These are phyloP conservation scores for Didymella glomerata DNA, from an alignment of 2,329 filamentous ascomycete genomes.

Conservation along the genomic window DNA sequence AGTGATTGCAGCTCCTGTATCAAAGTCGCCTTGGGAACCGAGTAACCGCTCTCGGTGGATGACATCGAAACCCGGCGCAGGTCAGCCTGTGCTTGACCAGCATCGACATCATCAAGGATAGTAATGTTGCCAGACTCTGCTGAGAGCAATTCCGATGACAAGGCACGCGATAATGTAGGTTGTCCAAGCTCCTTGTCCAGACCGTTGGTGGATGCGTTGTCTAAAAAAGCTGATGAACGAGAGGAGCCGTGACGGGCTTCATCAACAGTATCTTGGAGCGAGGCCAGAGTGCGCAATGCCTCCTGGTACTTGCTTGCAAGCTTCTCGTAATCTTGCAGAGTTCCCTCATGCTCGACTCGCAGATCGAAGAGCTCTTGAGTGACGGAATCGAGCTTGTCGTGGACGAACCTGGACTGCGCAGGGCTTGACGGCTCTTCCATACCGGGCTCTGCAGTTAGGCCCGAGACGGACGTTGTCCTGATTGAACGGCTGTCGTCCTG, in stretches of 20 bases:
- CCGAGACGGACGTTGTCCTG: conserved; percentile 26
- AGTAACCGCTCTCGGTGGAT: conserved; percentile 29
- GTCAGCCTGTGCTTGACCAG: conserved; percentile 69
- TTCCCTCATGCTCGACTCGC: conserved; percentile 87
- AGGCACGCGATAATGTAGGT: conserved; percentile 83
- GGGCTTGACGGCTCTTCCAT: conserved; percentile 68
- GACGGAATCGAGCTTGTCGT: conserved; percentile 90
- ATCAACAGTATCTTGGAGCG: conserved; percentile 85
- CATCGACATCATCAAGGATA: conserved; percentile 56
- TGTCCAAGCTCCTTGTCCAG: conserved; percentile 70
- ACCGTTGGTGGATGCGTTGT: conserved; percentile 74
- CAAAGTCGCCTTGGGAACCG: conserved; percentile 25
- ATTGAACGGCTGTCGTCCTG: conserved; percentile 10
- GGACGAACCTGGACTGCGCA: conserved; percentile 83
- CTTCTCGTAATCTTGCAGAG: conserved; percentile 79
- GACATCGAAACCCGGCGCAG: conserved; percentile 42
- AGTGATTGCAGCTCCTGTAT: conserved; percentile 74
- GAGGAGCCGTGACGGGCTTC: conserved; percentile 72
- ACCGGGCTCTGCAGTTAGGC: conserved; percentile 31
- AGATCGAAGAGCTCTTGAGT: conserved; percentile 92
- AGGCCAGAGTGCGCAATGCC: conserved; percentile 79
- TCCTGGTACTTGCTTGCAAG: conserved; percentile 92
- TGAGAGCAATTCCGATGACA: conserved; percentile 93
- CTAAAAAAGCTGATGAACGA: conserved; percentile 85
- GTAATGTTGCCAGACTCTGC: conserved; percentile 68